Evolutionary conservation across 2,329 filamentous ascomycete species (phyloP), one percentile per base, ranked within the genome.

Genomic region (Amphichorda felina): DNA sequence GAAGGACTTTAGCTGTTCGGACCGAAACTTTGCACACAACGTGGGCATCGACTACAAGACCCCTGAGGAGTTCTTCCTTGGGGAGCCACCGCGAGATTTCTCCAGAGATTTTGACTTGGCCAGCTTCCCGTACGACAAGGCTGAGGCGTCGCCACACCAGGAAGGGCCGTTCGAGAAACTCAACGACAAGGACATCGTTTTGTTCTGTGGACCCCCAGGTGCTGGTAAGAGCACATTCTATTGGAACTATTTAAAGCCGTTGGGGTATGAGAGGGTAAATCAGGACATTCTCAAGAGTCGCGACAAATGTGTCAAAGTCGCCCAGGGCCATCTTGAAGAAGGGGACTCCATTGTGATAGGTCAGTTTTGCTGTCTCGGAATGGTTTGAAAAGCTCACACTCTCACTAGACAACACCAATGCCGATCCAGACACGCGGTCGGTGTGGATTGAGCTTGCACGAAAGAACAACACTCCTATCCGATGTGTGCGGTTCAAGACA

Each of bases 191-290:
- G 88, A 95, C 37, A 63, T 96, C 11, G 73, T 96, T 17, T 57
- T 96, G 7, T 85, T 94, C 53, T 89, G 84, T 50, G 91, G 91
- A 2, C 85, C 83, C 33, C 91, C 91, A 0, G 88, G 84, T 2
- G 77, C 86, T 3, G 91, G 91, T 14, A 96, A 98, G 58, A 94
- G 85, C 27, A 89, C 86, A 0, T 94, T 91, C 50, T 95, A 81
- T 59, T 85, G 80, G 75, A 77, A 71, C 41, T 63, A 82, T 43
- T 63, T 96, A 25, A 68, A 87, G 51, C 82, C 82, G 17, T 59
- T 91, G 19, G 82, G 79, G 4, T 96, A 94, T 53, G 72, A 76
- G 51, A 74, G 91, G 33, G 74, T 95, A 21, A 98, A 96, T 48
- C 91, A 96, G 60, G 91, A 96, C 56, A 73, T 70, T 2, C 66